Conservation (phyloP, 2,329 filamentous ascomycete species). For the Endocalyx cinctus region DNA sequence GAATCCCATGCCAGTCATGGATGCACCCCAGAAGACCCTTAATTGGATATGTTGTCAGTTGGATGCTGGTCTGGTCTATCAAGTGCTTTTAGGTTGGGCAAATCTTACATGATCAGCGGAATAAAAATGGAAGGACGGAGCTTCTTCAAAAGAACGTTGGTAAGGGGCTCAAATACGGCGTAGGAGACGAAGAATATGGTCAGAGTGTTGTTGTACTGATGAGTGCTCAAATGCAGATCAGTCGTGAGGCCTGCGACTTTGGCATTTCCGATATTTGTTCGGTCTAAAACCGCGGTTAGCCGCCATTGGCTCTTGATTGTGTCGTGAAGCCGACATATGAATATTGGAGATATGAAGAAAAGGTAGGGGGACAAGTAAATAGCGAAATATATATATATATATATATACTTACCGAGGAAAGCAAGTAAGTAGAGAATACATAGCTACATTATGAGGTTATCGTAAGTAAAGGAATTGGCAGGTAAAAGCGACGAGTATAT, state of each 20-base stretch:
- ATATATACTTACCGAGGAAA: no score
- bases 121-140: conserved; percentile 75
- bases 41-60: not conserved
- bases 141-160: conserved; percentile 75
- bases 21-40: conserved; percentile 61
- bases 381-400: no score
- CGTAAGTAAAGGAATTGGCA: not conserved
- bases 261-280: conserved; percentile 72
- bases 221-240: conserved; percentile 57
- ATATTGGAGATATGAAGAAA: no score
- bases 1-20: conserved; percentile 67
- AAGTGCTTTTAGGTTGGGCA: not conserved
- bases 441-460: conserved; percentile 35
- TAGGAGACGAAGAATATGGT: conserved; percentile 89
- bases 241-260: conserved; percentile 50
- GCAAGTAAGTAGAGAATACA: conserved; percentile 69
- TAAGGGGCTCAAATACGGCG: conserved; percentile 70
- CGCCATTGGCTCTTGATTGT: no score
- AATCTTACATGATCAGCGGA: conserved; percentile 69
- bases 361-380: no score
- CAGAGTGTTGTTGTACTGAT: conserved; percentile 68
- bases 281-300: no score
- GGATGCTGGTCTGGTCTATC: not conserved
- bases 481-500: conserved; percentile 20
- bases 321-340: no score